Conservation (phyloP, 805 yeast genomes). For the Metschnikowia borealis region DNA sequence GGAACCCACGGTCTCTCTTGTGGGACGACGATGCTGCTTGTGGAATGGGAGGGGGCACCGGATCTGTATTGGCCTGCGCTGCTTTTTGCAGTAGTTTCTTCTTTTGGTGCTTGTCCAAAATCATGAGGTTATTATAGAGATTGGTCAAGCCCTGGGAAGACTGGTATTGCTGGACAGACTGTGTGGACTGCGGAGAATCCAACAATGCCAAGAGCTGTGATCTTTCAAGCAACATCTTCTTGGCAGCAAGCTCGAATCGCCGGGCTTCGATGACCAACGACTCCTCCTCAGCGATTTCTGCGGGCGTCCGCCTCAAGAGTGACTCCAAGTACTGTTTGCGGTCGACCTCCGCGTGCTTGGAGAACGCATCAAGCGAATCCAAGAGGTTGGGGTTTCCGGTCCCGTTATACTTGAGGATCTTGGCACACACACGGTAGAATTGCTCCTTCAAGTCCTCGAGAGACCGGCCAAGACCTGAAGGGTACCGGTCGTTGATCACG, state of each 20-base stretch:
- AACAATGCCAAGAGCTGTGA: conserved; percentile 70
- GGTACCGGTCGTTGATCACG: conserved; percentile 60
- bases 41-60: conserved; percentile 56
- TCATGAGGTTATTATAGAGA: conserved; percentile 73
- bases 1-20: conserved; percentile 38
- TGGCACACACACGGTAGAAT: conserved; percentile 65
- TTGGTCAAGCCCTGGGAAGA: conserved; percentile 89
- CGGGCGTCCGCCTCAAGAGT: conserved; percentile 79
- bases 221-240: conserved; percentile 80
- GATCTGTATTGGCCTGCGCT: conserved; percentile 27
- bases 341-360: conserved; percentile 67
- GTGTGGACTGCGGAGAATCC: conserved; percentile 82
- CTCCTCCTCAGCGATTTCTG: conserved; percentile 97
- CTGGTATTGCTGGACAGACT: conserved; percentile 68
- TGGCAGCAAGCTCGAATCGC: conserved; percentile 87
- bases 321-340: conserved; percentile 79
- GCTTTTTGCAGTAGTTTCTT: conserved; percentile 46
- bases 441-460: conserved; percentile 82
- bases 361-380: conserved; percentile 59
- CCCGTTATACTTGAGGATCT: conserved; percentile 39
- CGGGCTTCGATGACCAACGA: conserved; percentile 89
- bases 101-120: conserved; percentile 58
- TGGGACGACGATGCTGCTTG: conserved; percentile 48
- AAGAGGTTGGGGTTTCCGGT: conserved; percentile 45
- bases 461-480: conserved; percentile 34